These are phyloP conservation scores for Streptanthus diversifolius DNA, from an alignment of 345 rosid species.

Conservation along the genomic window DNA sequence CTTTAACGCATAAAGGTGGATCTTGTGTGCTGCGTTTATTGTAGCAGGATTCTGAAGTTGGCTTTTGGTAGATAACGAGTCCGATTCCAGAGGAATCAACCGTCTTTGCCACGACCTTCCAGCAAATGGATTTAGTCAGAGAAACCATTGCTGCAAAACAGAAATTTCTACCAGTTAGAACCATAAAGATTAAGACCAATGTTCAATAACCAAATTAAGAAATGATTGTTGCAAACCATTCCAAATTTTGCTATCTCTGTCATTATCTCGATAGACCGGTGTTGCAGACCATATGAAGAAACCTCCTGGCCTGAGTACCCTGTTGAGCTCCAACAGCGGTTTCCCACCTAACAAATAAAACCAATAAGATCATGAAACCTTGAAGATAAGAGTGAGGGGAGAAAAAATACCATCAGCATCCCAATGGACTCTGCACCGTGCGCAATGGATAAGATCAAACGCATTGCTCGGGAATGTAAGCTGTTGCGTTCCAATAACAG, in stretches of 20 bases:
- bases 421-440: slow-evolving; percentile 97
- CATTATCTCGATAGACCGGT: slow-evolving; percentile 68
- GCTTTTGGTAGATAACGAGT: slow-evolving; percentile 79
- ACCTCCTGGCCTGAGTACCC: slow-evolving; percentile 92
- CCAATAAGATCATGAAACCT: slow-evolving; percentile 1
- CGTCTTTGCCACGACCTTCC: slow-evolving; percentile 67
- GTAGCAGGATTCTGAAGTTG: slow-evolving; percentile 66
- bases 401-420: slow-evolving; percentile 65
- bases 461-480: slow-evolving; percentile 65
- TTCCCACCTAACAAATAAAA: slow-evolving; percentile 62
- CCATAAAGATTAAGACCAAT: neutral
- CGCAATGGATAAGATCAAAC: slow-evolving; percentile 87
- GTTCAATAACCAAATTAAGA: slow-evolving; percentile 1
- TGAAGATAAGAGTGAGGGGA: neutral
- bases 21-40: slow-evolving; percentile 42
- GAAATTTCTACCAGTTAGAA: neutral
- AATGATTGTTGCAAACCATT: slow-evolving; percentile 38
- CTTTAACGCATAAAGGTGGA: slow-evolving; percentile 66
- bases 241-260: slow-evolving; percentile 70
- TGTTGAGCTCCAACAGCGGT: slow-evolving; percentile 84
- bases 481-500: slow-evolving; percentile 82
- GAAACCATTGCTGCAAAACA: slow-evolving; percentile 66
- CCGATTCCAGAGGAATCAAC: slow-evolving; percentile 67
- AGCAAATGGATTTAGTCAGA: slow-evolving; percentile 76
- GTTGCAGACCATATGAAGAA: slow-evolving; percentile 97